These are phyloP conservation scores for Apiotrichum brassicae DNA, from an alignment of 1,284 basidiomycete species.

Conservation along the genomic window DNA sequence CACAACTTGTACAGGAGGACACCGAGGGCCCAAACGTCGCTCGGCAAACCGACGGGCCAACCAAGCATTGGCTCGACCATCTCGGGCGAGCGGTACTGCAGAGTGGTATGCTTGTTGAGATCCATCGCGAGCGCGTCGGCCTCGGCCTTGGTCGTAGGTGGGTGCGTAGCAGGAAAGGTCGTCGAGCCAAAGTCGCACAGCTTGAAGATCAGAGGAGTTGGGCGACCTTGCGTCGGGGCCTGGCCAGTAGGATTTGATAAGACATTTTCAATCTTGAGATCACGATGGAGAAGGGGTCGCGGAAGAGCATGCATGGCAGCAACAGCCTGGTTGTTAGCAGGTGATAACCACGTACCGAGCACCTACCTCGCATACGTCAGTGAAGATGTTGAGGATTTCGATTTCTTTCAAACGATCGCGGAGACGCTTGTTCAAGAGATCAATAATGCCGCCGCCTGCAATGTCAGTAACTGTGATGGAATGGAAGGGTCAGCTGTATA, in stretches of 20 bases:
- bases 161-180: conserved; percentile 60
- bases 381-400: conserved; percentile 96
- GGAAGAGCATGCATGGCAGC: conserved; percentile 94
- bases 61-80: conserved; percentile 72
- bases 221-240: conserved; percentile 51
- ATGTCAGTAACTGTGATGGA: neutral
- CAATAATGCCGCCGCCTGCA: conserved; percentile 92
- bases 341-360: neutral
- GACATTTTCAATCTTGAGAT: conserved; percentile 99
- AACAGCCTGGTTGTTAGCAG: conserved; percentile 52
- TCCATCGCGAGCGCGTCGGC: conserved; percentile 83
- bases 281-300: conserved; percentile 78
- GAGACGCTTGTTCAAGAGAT: conserved; percentile 95
- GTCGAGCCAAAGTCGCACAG: conserved; percentile 98
- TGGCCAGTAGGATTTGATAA: conserved; percentile 50
- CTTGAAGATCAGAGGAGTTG: conserved; percentile 66
- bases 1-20: conserved; percentile 77
- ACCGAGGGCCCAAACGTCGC: conserved; percentile 72
- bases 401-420: conserved; percentile 87
- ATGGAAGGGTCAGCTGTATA: conserved; percentile 1
- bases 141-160: conserved; percentile 69
- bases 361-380: conserved; percentile 74
- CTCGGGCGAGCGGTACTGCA: conserved; percentile 94
- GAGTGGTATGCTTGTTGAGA: conserved; percentile 86
- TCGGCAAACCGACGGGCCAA: conserved; percentile 42